Evolutionary conservation across 768 basidiomycete species (phyloP).

Genomic region (Suillus placidus): DNA sequence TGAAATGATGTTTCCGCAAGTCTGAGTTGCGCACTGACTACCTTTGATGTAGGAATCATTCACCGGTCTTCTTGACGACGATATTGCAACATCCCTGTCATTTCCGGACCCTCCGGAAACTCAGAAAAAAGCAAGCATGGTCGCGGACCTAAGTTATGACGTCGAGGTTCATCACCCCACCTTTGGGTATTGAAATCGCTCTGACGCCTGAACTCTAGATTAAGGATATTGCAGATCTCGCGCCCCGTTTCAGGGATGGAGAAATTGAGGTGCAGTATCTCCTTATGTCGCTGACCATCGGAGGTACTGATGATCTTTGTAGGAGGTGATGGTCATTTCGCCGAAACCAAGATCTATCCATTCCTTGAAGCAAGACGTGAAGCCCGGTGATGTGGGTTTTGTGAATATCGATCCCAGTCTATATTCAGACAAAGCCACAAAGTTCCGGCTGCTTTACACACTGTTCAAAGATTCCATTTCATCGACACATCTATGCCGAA

Average conservation of each 20-base stretch:
- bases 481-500: slow-evolving; percentile 25
- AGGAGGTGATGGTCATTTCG: slow-evolving; percentile 55
- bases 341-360: slow-evolving; percentile 38
- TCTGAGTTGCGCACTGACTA: background rate
- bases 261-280: slow-evolving; percentile 47
- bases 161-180: slow-evolving; percentile 37
- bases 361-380: slow-evolving; percentile 32
- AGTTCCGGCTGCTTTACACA: slow-evolving; percentile 39
- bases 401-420: slow-evolving; percentile 18
- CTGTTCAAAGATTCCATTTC: slow-evolving; percentile 10
- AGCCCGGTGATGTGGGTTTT: slow-evolving; percentile 7
- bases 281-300: slow-evolving; percentile 4
- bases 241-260: slow-evolving; percentile 50
- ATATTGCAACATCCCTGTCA: slow-evolving; percentile 14
- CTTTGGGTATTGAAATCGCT: slow-evolving; percentile 1
- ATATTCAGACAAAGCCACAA: slow-evolving; percentile 23
- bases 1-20: background rate
- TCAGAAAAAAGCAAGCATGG: background rate
- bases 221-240: slow-evolving; percentile 37
- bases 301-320: background rate
- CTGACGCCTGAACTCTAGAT: slow-evolving; percentile 19
- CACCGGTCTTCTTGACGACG: slow-evolving; percentile 31
- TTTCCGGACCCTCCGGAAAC: slow-evolving; percentile 12
- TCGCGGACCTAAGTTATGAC: slow-evolving; percentile 42
- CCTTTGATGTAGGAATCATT: slow-evolving; percentile 34